Base-by-base conservation (phyloP, 768 basidiomycete genomes). In the Russula virescens region DNA sequence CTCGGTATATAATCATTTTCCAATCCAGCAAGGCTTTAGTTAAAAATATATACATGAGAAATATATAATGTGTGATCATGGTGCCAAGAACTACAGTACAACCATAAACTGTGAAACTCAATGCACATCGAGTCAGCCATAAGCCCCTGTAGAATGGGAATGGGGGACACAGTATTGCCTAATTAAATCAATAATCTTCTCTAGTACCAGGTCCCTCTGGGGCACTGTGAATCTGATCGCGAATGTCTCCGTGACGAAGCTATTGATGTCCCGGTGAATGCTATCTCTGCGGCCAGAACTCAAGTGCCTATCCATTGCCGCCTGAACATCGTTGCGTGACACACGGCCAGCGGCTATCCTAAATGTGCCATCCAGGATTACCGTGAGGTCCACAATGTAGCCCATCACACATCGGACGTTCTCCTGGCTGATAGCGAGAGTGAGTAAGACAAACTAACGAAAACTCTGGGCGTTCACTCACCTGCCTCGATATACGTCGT, bases 151-250 rank as follows among this genome's bases (percentile, higher is more conserved):
- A 1, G 34, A 18, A 3, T 43, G 35, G 5, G 34, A 18, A 3
- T 43, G 35, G 5, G 56, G 26, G 0, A n/a, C 21, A 47, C 62
- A 63, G 46, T 23, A 53, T n/a, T 53, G 45, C 3, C 14, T 46
- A 6, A 63, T 63, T 50, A 63, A 40, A 14, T 63, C 62, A n/a
- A 53, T 58, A 10, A 52, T 63, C 38, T 52, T 63, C 26, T 58
- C 62, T 14, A 63, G 13, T 5, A 58, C 21, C n/a, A 58, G 26
- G 31, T 63, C 62, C 19, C 55, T n/a, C 47, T 40, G 38, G 11
- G 58, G 19, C 6, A 59, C 40, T 19, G 35, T 8, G 14, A n/a
- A n/a, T 26, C 10, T 34, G 4, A 52, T 26, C n/a, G 25, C 25
- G 10, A 38, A 47, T 23, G 26, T 26, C 26, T 58, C 56, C 18